These are phyloP conservation scores for Cynanchum wilfordii DNA, from an alignment of 257 asterid genomes.

Conservation along the genomic window DNA sequence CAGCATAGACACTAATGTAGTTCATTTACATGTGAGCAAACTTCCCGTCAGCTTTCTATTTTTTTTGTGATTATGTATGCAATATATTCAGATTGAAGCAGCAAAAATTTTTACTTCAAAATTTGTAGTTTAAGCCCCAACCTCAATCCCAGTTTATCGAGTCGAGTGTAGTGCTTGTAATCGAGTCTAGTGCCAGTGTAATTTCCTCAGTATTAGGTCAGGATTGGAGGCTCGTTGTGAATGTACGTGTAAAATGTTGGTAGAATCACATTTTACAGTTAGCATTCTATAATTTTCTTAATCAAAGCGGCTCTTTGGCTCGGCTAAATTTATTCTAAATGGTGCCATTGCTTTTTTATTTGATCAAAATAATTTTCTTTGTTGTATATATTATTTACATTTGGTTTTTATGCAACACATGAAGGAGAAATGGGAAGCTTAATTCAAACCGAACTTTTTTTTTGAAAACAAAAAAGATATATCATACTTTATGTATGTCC, in stretches of 20 bases:
- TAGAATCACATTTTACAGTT: background rate
- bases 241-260: constrained; percentile 4
- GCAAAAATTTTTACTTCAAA: background rate
- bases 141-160: background rate
- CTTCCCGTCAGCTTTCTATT: background rate
- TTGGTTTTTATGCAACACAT: too few relatives aligned
- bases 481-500: too few relatives aligned
- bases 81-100: background rate
- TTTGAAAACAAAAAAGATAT: too few relatives aligned
- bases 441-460: too few relatives aligned
- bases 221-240: constrained; percentile 1
- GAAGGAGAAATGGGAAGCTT: too few relatives aligned
- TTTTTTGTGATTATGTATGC: background rate
- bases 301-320: too few relatives aligned
- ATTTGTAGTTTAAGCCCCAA: background rate
- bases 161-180: too few relatives aligned
- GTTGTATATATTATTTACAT: too few relatives aligned
- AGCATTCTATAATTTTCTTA: background rate
- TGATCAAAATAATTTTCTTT: too few relatives aligned
- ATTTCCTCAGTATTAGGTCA: constrained; percentile 3
- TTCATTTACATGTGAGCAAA: background rate
- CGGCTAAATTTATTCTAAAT: too few relatives aligned
- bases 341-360: too few relatives aligned
- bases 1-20: background rate
- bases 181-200: constrained; percentile 5